Evolutionary conservation across 2,329 filamentous ascomycete genomes (phyloP).

Genomic region (Sporothrix globosa): DNA sequence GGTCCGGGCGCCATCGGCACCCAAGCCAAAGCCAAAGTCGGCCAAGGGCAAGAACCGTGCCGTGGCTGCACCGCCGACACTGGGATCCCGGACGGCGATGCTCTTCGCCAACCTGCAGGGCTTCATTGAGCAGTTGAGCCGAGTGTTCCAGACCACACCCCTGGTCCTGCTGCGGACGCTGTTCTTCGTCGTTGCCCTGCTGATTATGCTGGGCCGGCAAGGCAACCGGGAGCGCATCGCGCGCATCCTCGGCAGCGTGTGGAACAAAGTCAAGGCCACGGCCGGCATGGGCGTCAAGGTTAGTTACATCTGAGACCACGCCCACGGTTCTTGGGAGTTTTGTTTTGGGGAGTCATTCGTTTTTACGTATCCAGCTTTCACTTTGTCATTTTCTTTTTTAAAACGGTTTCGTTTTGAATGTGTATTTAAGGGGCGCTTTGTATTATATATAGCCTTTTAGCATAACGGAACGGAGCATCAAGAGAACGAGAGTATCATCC

Average conservation of each 20-base stretch:
- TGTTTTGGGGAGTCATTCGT: background rate
- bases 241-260: slow-evolving; percentile 68
- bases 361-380: slow-evolving; percentile 3
- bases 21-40: slow-evolving; percentile 21
- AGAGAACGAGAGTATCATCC: background rate
- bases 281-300: slow-evolving; percentile 97
- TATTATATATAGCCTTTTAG: slow-evolving; percentile 24
- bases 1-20: background rate
- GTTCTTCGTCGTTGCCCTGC: slow-evolving; percentile 76
- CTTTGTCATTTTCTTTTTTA: background rate
- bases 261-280: slow-evolving; percentile 81
- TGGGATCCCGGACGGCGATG: slow-evolving; percentile 55
- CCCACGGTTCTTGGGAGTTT: background rate
- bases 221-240: slow-evolving; percentile 75
- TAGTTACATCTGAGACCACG: slow-evolving; percentile 74
- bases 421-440: slow-evolving; percentile 13
- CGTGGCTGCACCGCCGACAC: slow-evolving; percentile 39
- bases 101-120: slow-evolving; percentile 57
- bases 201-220: slow-evolving; percentile 74
- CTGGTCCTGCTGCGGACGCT: slow-evolving; percentile 64
- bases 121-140: slow-evolving; percentile 56
- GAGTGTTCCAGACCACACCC: slow-evolving; percentile 60
- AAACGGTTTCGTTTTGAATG: slow-evolving; percentile 8
- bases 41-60: slow-evolving; percentile 28
- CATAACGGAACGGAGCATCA: slow-evolving; percentile 17